Evolutionary conservation across 352 stramenopile species (phyloP).

Genomic region (Lagenidium giganteum): DNA sequence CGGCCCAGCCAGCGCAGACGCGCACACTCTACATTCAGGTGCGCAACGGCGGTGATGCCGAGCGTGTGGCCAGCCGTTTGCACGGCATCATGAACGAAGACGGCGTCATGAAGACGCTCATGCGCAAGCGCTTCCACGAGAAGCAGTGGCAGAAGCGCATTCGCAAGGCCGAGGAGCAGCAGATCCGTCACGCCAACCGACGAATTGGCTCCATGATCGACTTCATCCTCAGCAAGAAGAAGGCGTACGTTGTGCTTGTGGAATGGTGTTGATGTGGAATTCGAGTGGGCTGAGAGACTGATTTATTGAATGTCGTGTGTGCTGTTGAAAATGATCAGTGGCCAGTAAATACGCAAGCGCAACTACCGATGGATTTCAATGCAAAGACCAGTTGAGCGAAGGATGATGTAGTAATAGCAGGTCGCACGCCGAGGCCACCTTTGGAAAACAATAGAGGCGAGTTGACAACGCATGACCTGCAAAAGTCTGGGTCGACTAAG

Average conservation of each 20-base stretch:
- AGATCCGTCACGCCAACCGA: slow-evolving; percentile 76
- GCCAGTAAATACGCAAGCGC: too few relatives aligned
- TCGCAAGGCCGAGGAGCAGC: slow-evolving; percentile 72
- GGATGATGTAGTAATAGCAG: too few relatives aligned
- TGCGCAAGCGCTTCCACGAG: slow-evolving; percentile 73
- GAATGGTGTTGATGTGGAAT: slow-evolving; percentile 1
- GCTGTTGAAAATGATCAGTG: too few relatives aligned
- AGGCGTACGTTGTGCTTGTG: slow-evolving; percentile 46
- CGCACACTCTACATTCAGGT: slow-evolving; percentile 56
- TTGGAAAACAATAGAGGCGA: too few relatives aligned
- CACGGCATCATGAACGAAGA: slow-evolving; percentile 73
- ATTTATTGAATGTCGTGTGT: too few relatives aligned
- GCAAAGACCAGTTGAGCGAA: too few relatives aligned
- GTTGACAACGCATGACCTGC: too few relatives aligned
- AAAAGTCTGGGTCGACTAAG: too few relatives aligned
- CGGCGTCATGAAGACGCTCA: slow-evolving; percentile 67
- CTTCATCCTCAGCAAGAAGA: slow-evolving; percentile 79
- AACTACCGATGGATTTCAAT: too few relatives aligned
- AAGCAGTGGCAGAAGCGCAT: slow-evolving; percentile 83
- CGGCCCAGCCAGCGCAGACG: slow-evolving; percentile 7
- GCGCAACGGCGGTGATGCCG: slow-evolving; percentile 35
- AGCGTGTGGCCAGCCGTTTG: slow-evolving; percentile 48
- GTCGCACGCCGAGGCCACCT: too few relatives aligned
- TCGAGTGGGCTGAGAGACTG: too few relatives aligned
- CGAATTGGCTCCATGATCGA: slow-evolving; percentile 82